A percentile compares a stretch with the other conserved stretches of the same genome.
Conservation (phyloP, 2,329 filamentous ascomycete genomes). For the Macroventuria anomochaeta region DNA sequence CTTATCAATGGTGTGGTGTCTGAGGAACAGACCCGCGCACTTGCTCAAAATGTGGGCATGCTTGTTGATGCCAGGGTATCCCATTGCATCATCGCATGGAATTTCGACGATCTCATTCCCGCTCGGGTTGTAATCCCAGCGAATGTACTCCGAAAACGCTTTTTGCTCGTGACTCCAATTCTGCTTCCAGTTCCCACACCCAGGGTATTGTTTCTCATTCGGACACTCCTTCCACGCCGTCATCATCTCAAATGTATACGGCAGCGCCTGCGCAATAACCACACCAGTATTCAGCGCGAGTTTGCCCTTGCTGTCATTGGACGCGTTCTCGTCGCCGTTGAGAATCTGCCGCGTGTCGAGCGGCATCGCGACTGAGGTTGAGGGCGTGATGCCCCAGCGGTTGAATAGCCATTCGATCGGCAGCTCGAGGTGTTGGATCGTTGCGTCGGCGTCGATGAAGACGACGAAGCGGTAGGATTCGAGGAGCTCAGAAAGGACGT, state of each 20-base stretch:
- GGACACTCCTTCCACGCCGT: slow-evolving; percentile 43
- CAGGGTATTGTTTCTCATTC: slow-evolving; percentile 30
- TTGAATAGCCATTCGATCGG: slow-evolving; percentile 59
- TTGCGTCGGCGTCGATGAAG: slow-evolving; percentile 55
- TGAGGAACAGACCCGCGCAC: slow-evolving; percentile 37
- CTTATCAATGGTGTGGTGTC: slow-evolving; percentile 37
- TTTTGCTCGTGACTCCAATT: slow-evolving; percentile 44
- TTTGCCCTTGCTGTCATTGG: slow-evolving; percentile 47
- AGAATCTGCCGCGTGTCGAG: slow-evolving; percentile 38
- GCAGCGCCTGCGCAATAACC: slow-evolving; percentile 46
- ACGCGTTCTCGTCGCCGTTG: slow-evolving; percentile 24
- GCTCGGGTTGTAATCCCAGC: slow-evolving; percentile 40
- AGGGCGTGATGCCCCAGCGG: slow-evolving; percentile 52
- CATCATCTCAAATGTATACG: slow-evolving; percentile 38
- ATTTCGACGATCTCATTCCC: slow-evolving; percentile 39
- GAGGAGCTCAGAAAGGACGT: slow-evolving; percentile 50
- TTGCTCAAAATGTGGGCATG: slow-evolving; percentile 21
- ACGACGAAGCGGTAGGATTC: slow-evolving; percentile 53
- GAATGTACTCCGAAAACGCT: slow-evolving; percentile 44
- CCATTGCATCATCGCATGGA: slow-evolving; percentile 46
- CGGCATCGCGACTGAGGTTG: slow-evolving; percentile 53
- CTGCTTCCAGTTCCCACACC: slow-evolving; percentile 38
- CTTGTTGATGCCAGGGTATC: slow-evolving; percentile 33
- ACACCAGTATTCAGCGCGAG: slow-evolving; percentile 51
- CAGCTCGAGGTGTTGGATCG: slow-evolving; percentile 52